These are phyloP conservation scores for Verruconis gallopava DNA, from an alignment of 2,329 filamentous ascomycete species.

Conservation along the genomic window DNA sequence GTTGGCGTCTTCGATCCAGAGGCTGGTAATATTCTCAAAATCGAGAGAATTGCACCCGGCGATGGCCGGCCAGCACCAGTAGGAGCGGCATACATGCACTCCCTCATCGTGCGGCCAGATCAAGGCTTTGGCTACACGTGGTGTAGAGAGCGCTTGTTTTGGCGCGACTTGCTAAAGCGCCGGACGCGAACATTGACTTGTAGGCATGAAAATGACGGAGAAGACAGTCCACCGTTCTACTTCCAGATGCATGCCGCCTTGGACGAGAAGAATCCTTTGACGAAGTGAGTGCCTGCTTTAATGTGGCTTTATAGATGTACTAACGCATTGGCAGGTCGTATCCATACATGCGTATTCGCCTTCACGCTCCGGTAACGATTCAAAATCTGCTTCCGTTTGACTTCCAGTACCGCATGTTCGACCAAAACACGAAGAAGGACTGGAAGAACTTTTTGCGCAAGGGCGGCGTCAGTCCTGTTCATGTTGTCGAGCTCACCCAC, in stretches of 20 bases:
- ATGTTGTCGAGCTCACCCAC: slow-evolving; percentile 92
- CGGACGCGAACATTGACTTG: slow-evolving; percentile 83
- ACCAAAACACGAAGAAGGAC: slow-evolving; percentile 96
- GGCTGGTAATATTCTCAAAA: slow-evolving; percentile 84
- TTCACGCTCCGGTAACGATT: slow-evolving; percentile 84
- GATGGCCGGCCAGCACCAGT: slow-evolving; percentile 83
- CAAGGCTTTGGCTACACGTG: slow-evolving; percentile 94
- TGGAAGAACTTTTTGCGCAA: slow-evolving; percentile 98
- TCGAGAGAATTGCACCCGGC: slow-evolving; percentile 91
- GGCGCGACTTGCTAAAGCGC: slow-evolving; percentile 76
- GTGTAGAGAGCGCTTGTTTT: slow-evolving; percentile 82
- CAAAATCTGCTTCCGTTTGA: slow-evolving; percentile 94
- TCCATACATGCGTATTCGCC: slow-evolving; percentile 84
- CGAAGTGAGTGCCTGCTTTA: slow-evolving; percentile 39
- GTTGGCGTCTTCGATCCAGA: slow-evolving; percentile 79
- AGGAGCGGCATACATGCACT: slow-evolving; percentile 82
- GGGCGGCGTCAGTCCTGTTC: slow-evolving; percentile 90
- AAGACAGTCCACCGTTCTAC: slow-evolving; percentile 64
- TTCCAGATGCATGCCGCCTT: slow-evolving; percentile 87
- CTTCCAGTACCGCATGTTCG: slow-evolving; percentile 98
- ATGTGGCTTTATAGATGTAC: slow-evolving; percentile 9
- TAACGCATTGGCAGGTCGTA: slow-evolving; percentile 47
- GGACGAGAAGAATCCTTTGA: slow-evolving; percentile 71
- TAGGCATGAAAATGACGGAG: slow-evolving; percentile 69
- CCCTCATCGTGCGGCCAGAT: slow-evolving; percentile 75